Base-by-base conservation (phyloP, 2,329 filamentous ascomycete genomes). In the Penicillium sp. region DNA sequence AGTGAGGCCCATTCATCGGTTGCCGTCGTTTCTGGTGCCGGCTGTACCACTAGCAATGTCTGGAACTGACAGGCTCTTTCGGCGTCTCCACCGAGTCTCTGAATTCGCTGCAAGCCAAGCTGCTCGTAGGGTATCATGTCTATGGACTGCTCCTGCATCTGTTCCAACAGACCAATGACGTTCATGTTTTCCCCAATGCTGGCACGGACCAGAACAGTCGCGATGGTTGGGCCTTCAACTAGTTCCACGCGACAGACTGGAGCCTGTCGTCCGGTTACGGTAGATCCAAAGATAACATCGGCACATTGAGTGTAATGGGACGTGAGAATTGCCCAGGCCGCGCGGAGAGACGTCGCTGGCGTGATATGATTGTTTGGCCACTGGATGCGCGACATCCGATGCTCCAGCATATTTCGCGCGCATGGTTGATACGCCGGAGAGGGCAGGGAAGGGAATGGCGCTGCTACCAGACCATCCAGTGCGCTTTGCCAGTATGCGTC, bases 251-350 rank as follows among this genome's bases (percentile, higher is more conserved):
- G 72, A 9, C 59, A 42, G 16, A 77, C 65, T 16, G 68, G 60
- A 14, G 70, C 68, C 31, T 75, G 67, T 5, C 75, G 66, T 1
- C 75, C 75, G 46, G 69, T 70, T 21, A 75, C 66, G 1, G 69
- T 76, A 42, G 71, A 69, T 7, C 71, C 75, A 63, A 75, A 77
- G 4, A 73, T 49, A 7, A 75, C 69, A 48, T 76, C 72, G 24
- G 72, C 63, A 7, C 65, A 68, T 2, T 65, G 66, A 6, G 69
- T 69, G 47, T 71, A 71, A 5, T 60, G 64, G 6, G 69, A 64
- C 2, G 74, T 52, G 3, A 75, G 51, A 22, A 76, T 47, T 2
- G 68, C 68, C 72, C 71, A 75, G 13, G 74, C 72, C 9, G 70
- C 69, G 1, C 70, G 66, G 31, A 76, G 68, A 48, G 71, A 62